Base-by-base conservation (phyloP, 257 asterid genomes). In the Capsicum pubescens region DNA sequence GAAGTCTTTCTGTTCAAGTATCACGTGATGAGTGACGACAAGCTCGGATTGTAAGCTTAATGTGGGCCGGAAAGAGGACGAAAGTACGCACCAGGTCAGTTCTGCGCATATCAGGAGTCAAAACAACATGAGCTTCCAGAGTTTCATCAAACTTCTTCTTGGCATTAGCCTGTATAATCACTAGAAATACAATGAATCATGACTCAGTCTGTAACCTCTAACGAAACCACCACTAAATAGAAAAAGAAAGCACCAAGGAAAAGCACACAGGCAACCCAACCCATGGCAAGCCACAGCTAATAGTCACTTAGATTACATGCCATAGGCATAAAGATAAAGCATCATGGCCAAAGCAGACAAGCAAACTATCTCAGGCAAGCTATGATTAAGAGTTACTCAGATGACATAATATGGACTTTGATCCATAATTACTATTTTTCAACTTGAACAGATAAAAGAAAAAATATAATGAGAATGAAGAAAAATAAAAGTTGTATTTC, bases 101-200 rank as follows among this genome's bases (percentile, higher is more conserved):
- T 86, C 98, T 91, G 35, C 95, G 94, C 86, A 96, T 87, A 9
- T 96, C 99, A n/a, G 95, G 92, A 72, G 96, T 90, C 98, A 96
- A 89, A 84, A 87, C 91, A 59, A 96, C 98, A 87, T 96, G 99
- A 57, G 95, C 99, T 91, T 96, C 99, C 83, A 96, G 83, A 83
- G 99, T 94, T 91, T 96, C 99, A 83, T 90, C 97, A 87, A 92
- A 93, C 58, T 88, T 91, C 81, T 81, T 81, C 91, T 84, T 92
- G 81, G 93, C 91, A 89, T 86, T 89, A 79, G 93, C 95, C 99
- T 94, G 98, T 85, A 90, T 50, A 87, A 90, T 85, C 87, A 91
- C 89, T 88, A 89, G 85, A 88, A 88, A 79, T 70, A 81, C 79
- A 83, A 79, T 79, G 87, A 86, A 86, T 44, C 82, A 93, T 69